phyloP scores from a whole-genome alignment of 192 early-diverging fungal species.

The Glomus cerebriforme region DNA sequence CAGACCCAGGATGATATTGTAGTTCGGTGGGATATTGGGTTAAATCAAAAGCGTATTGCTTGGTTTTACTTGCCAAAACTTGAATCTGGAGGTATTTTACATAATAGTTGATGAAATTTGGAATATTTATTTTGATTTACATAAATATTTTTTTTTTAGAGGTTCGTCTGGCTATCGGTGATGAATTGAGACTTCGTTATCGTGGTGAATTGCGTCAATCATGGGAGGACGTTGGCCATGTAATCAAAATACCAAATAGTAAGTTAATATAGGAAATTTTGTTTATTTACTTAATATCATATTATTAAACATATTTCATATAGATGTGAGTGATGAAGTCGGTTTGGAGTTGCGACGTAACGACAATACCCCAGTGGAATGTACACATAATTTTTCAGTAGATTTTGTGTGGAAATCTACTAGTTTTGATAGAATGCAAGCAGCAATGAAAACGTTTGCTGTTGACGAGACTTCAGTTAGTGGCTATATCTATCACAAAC shows the following conservation, averaged over 20 bases:
- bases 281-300: background rate
- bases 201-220: conserved; percentile 77
- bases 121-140: background rate
- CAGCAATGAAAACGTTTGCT: conserved; percentile 95
- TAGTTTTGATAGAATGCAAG: conserved; percentile 96
- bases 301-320: background rate
- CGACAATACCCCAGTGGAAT: conserved; percentile 73
- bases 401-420: conserved; percentile 99
- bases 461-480: conserved; percentile 92
- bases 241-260: conserved; percentile 96
- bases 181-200: conserved; percentile 89
- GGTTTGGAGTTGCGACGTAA: conserved; percentile 80
- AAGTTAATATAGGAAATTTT: conserved; percentile 34
- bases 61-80: conserved; percentile 93
- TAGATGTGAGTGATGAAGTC: conserved; percentile 91
- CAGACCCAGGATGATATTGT: conserved; percentile 94
- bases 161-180: conserved; percentile 88
- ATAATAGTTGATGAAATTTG: background rate
- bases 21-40: conserved; percentile 96
- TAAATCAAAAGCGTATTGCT: conserved; percentile 90
- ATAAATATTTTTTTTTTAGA: conserved; percentile 48
- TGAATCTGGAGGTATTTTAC: conserved; percentile 58
- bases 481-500: conserved; percentile 92
- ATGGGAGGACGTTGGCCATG: conserved; percentile 91
- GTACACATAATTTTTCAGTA: conserved; percentile 89